phyloP scores from a whole-genome alignment of 169 alveolate species.

The Cryptosporidium tyzzeri region DNA sequence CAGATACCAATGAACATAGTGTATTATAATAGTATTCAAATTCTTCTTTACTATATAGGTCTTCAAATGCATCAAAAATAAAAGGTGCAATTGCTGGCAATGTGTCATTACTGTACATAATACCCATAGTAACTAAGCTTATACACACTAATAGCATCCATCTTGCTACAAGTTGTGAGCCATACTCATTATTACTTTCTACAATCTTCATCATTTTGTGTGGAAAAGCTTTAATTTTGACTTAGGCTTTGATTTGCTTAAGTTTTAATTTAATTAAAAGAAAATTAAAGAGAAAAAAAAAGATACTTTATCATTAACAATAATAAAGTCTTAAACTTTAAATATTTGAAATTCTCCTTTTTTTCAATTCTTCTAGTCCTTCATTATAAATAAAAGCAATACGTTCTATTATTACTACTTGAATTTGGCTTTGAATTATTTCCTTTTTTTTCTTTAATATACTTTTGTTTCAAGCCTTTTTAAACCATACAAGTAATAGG shows the following conservation, averaged over 20 bases:
- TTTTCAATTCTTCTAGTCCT: background rate
- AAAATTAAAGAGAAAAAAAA: background rate
- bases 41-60: constrained; percentile 59
- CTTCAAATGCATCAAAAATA: constrained; percentile 71
- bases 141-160: constrained; percentile 71
- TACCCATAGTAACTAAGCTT: constrained; percentile 72
- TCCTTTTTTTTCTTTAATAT: background rate
- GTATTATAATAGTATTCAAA: constrained; percentile 63
- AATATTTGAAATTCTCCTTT: background rate
- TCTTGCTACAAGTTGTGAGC: constrained; percentile 57
- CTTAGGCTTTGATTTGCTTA: background rate
- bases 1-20: constrained; percentile 66
- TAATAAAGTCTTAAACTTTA: background rate
- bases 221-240: background rate
- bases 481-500: background rate
- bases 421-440: background rate
- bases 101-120: constrained; percentile 70
- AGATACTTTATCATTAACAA: background rate
- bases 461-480: background rate
- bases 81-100: constrained; percentile 74
- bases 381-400: background rate
- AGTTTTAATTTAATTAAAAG: background rate
- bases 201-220: constrained; percentile 21
- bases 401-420: background rate
- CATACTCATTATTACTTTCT: constrained; percentile 41